Percentiles rank a stretch among this genome's conserved stretches.
Evolutionary conservation across 352 stramenopile species (phyloP).

Genomic region (Thalassiosira mediterranea): DNA sequence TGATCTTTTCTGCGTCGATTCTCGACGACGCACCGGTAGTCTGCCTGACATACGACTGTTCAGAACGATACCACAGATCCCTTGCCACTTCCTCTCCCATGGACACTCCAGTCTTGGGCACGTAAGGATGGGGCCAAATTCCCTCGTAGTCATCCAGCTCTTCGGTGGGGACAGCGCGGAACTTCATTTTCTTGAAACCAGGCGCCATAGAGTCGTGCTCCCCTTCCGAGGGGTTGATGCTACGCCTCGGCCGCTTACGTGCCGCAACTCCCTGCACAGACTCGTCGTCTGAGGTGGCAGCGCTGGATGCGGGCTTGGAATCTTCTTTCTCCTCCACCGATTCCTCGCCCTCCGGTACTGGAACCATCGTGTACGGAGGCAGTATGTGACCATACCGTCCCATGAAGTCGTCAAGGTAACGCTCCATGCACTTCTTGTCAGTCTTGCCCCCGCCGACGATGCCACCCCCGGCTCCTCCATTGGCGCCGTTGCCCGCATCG

Average conservation of each 20-base stretch:
- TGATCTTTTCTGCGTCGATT: slow-evolving; percentile 59
- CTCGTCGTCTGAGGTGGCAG: slow-evolving; percentile 8
- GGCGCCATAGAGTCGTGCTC: slow-evolving; percentile 37
- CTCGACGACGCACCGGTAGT: slow-evolving; percentile 42
- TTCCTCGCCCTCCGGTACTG: slow-evolving; percentile 32
- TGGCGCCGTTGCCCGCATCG: slow-evolving; percentile 39
- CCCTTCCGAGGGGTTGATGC: slow-evolving; percentile 8
- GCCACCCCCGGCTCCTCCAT: slow-evolving; percentile 19
- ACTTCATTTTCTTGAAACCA: slow-evolving; percentile 58
- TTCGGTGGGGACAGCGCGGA: slow-evolving; percentile 63
- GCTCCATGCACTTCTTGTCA: slow-evolving; percentile 82
- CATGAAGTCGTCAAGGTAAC: slow-evolving; percentile 84
- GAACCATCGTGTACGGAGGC: slow-evolving; percentile 72
- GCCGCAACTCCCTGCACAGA: slow-evolving; percentile 4
- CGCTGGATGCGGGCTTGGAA: slow-evolving; percentile 15
- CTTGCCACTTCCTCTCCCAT: slow-evolving; percentile 71
- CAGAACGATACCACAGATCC: slow-evolving; percentile 71
- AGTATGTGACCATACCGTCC: slow-evolving; percentile 82
- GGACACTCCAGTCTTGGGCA: slow-evolving; percentile 56
- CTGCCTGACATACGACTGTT: slow-evolving; percentile 73
- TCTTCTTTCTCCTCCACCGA: slow-evolving; percentile 27
- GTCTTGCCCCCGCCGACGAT: slow-evolving; percentile 57
- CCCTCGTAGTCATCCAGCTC: slow-evolving; percentile 54
- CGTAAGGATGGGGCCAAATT: slow-evolving; percentile 66
- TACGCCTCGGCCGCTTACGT: slow-evolving; percentile 33